Evolutionary conservation across 805 yeast species (phyloP), one percentile per base, ranked within the genome.

Genomic region (Yamadazyma akitaensis): DNA sequence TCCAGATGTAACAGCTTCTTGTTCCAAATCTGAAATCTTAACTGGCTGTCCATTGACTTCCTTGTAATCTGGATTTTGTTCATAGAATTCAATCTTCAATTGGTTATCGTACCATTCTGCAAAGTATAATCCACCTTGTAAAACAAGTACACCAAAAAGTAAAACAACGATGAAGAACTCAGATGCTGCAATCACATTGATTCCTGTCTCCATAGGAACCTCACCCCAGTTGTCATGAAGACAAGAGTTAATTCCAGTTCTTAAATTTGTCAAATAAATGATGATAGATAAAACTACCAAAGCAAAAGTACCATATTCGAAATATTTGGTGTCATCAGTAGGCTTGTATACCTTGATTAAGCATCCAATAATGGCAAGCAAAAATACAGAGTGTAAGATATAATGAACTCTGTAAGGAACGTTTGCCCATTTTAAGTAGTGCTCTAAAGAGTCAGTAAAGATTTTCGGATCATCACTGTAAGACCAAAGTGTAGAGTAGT

Each of bases 101-200:
- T 62, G 59, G 33, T 49, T 51, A 55, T 72, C 76, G 47, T 82
- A 85, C 77, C 81, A 76, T 57, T 79, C 80, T 26, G 96, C 96
- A 68, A 86, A 92, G 79, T 86, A 88, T 59, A 92, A 77, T 32
- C 97, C 97, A 44, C 80, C 82, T 70, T 94, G 98, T 55, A 94
- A 76, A 9, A 87, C 74, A 37, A 90, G 67, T n/a, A 90, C 86
- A 53, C 97, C 97, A 18, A 80, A 61, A 43, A 91, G 70, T 14
- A 86, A 73, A 44, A 88, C 63, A 8, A 86, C 80, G 54, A 88
- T 74, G 74, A 92, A 84, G 33, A 85, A 77, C 66, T 85, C 84
- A 25, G 94, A 83, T 5, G 98, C 97, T 35, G 94, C 97, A 59
- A 94, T 80, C 34, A 94, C 96, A 53, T 88, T 88, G 58, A 92